Evolutionary conservation across 1,284 basidiomycete species (phyloP), one percentile per base, ranked within the genome.

Genomic region (Ustilago trichophora): DNA sequence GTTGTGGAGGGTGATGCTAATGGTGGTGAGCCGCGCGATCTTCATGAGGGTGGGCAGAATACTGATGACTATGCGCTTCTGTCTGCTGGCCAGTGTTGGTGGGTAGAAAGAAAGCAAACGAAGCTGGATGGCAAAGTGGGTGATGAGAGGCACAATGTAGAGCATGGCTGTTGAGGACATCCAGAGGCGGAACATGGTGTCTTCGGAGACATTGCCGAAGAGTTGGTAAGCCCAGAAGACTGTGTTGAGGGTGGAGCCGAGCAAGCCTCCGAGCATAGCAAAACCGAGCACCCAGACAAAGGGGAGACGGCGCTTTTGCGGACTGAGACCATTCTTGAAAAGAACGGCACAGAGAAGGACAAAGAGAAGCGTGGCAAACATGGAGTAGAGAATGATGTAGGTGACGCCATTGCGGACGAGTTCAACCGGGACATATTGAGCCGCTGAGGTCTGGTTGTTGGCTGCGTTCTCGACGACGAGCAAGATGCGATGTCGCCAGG

Each of bases 351-450:
- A 63, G 12, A 72, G 54, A 15, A 73, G 53, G 10, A 70, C 55
- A 32, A 73, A 73, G 45, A 73, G 72, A 4, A 73, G 55, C 2
- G 72, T 70, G 11, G 64, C 59, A 27, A 70, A 63, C 53, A 65
- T 68, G 12, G 63, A 66, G 60, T 73, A 73, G 45, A 73, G 67
- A 32, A 73, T 73, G 53, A 73, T 72, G 40, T 71, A 72, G 35
- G 62, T 62, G 44, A 72, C 68, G 24, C 67, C 71, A 33, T 49
- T 64, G 32, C 66, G 50, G 27, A 73, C 71, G 13, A 73, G 55
- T 4, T 43, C 48, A 36, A 69, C 60, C 1, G 70, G 59, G 2
- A 73, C 60, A 29, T 51, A 67, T 21, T 64, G 48, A 13, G 48
- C 35, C 2, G 16, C 11, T 16, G 29, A 38, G 18, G 57, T 56